Evolutionary conservation across 1,139 yeast species (phyloP).

Genomic region (Zhuliangozyma parablackwelliae): DNA sequence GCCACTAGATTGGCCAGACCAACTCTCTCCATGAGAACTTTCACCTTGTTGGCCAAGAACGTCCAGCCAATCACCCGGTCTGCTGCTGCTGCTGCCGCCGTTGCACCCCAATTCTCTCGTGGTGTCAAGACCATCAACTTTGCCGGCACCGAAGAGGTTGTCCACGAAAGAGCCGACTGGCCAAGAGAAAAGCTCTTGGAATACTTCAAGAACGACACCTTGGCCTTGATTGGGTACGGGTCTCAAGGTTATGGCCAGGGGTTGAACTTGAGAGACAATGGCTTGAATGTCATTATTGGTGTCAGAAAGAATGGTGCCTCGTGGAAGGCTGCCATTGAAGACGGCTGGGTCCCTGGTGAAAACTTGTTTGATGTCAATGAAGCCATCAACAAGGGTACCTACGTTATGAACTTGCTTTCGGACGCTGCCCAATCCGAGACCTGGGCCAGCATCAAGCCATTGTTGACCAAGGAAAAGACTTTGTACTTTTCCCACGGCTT

Average conservation of each 20-base stretch:
- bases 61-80: constrained; percentile 29
- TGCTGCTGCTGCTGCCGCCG: constrained; percentile 31
- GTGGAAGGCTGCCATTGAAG: constrained; percentile 99
- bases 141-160: constrained; percentile 92
- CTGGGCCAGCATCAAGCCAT: constrained; percentile 82
- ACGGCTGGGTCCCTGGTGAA: constrained; percentile 99
- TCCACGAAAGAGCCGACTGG: constrained; percentile 99
- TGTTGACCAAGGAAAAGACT: constrained; percentile 94
- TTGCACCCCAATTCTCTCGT: constrained; percentile 49
- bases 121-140: constrained; percentile 96
- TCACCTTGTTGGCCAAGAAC: constrained; percentile 51
- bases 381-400: constrained; percentile 89
- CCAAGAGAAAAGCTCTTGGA: constrained; percentile 94
- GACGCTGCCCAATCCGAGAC: constrained; percentile 99
- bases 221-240: constrained; percentile 98
- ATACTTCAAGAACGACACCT: constrained; percentile 96
- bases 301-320: constrained; percentile 98
- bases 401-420: constrained; percentile 94
- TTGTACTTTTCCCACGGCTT: constrained; percentile 98
- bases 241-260: constrained; percentile 99
- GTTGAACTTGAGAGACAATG: constrained; percentile 97
- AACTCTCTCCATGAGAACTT: constrained; percentile 60
- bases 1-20: constrained; percentile 52
- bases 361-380: constrained; percentile 92
- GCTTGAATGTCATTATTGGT: constrained; percentile 95